Evolutionary conservation across 495 filamentous ascomycete genomes (phyloP).

Genomic region (Aspergillus mulundensis): DNA sequence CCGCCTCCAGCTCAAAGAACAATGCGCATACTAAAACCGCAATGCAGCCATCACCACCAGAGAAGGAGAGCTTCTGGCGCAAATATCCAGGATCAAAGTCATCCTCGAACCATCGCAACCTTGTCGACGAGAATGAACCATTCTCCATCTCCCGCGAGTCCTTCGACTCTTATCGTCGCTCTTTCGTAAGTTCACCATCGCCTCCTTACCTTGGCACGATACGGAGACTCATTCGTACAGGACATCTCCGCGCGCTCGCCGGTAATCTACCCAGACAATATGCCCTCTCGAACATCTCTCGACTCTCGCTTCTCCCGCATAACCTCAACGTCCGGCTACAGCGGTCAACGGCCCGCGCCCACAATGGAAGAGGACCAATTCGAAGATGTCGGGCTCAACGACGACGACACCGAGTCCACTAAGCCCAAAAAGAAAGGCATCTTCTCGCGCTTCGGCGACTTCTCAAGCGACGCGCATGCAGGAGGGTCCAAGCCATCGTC

Average conservation of each 20-base stretch:
- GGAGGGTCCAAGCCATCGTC: slow-evolving; percentile 50
- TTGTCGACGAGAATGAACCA: slow-evolving; percentile 78
- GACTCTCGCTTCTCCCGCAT: slow-evolving; percentile 65
- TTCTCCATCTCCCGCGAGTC: slow-evolving; percentile 97
- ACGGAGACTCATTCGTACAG: slow-evolving; percentile 39
- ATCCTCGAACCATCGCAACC: slow-evolving; percentile 66
- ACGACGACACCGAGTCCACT: slow-evolving; percentile 68
- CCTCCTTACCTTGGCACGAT: background rate
- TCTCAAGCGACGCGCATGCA: slow-evolving; percentile 33
- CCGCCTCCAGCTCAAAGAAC: background rate
- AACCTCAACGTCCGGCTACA: slow-evolving; percentile 44
- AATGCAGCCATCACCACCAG: slow-evolving; percentile 78
- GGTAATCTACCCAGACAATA: slow-evolving; percentile 52
- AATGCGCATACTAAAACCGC: background rate
- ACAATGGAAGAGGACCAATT: slow-evolving; percentile 72
- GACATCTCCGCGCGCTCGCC: slow-evolving; percentile 92
- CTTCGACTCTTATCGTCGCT: slow-evolving; percentile 95
- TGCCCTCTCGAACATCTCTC: slow-evolving; percentile 67
- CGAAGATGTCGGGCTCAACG: slow-evolving; percentile 86
- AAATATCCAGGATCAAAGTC: slow-evolving; percentile 63
- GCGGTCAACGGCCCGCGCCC: slow-evolving; percentile 40
- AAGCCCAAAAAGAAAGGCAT: slow-evolving; percentile 75
- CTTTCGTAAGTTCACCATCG: slow-evolving; percentile 65
- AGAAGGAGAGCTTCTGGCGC: slow-evolving; percentile 83
- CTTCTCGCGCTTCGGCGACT: slow-evolving; percentile 80